These are phyloP conservation scores for Oryza coarctata DNA, from an alignment of 176 grass and related monocot genomes.

Conservation along the genomic window DNA sequence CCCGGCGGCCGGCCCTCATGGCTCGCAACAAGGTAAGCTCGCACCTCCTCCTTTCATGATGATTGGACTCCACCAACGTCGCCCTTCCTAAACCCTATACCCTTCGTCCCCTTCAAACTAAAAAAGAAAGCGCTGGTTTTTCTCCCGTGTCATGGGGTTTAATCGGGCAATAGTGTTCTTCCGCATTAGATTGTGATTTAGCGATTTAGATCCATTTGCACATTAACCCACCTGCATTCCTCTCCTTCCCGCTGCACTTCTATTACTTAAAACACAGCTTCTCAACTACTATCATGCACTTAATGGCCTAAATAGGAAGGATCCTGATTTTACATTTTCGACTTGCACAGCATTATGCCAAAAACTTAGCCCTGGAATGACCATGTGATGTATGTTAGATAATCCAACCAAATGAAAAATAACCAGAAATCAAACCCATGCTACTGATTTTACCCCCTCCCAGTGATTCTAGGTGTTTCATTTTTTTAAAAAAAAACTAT, in stretches of 20 bases:
- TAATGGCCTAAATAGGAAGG: too few species aligned
- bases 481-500: not conserved
- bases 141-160: too few species aligned
- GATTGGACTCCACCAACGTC: not conserved
- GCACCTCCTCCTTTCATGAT: not conserved
- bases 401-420: not conserved
- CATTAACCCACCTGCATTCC: too few species aligned
- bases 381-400: not conserved
- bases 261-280: too few species aligned
- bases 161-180: too few species aligned
- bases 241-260: too few species aligned
- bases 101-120: not conserved
- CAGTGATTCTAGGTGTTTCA: not conserved
- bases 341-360: not conserved
- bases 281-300: too few species aligned
- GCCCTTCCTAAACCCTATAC: not conserved
- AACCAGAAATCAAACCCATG: not conserved
- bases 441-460: too few species aligned
- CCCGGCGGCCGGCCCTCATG: slow-evolving; percentile 8
- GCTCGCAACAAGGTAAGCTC: slow-evolving; percentile 45
- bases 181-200: not conserved
- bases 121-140: too few species aligned
- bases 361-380: not conserved
- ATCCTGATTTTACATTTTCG: too few species aligned
- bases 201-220: not conserved